A percentile compares a stretch with the other conserved stretches of the same genome.
phyloP scores from a whole-genome alignment of 345 rosid genomes.

The Toxicodendron radicans region DNA sequence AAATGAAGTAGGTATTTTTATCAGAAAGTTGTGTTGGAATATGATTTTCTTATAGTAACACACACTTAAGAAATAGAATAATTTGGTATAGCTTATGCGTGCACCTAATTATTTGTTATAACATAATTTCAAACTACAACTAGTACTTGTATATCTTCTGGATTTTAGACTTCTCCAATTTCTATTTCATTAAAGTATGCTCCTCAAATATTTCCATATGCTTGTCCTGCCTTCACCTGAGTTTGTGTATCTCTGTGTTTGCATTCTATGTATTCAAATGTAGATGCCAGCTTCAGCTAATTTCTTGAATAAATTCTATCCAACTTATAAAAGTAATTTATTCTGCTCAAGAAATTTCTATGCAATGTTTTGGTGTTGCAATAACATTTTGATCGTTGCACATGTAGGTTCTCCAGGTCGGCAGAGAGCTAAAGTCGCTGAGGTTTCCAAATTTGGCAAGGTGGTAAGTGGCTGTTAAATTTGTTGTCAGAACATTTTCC shows the following conservation, averaged over 20 bases:
- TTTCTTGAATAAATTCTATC: neutral
- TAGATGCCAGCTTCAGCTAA: neutral
- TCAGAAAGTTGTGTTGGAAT: neutral
- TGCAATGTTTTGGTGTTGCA: neutral
- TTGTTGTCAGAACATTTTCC: neutral
- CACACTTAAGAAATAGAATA: neutral
- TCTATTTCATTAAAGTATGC: neutral
- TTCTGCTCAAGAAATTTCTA: neutral
- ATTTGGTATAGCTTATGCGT: neutral
- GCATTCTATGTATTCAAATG: neutral
- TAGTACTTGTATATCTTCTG: neutral
- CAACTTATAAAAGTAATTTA: neutral
- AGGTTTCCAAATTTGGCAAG: slow-evolving; percentile 48
- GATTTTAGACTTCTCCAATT: neutral
- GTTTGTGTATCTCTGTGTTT: neutral
- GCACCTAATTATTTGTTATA: neutral
- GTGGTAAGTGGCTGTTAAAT: slow-evolving; percentile 34
- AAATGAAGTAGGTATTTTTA: neutral
- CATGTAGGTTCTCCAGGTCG: slow-evolving; percentile 42
- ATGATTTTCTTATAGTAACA: neutral
- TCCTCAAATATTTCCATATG: neutral
- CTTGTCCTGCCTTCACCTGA: neutral
- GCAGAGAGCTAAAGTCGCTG: slow-evolving; percentile 38
- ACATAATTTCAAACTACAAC: neutral
- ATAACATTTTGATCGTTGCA: slow-evolving; percentile 1